These are phyloP conservation scores for Oryza glumipatula DNA, from an alignment of 176 grass and related monocot genomes.

Conservation along the genomic window DNA sequence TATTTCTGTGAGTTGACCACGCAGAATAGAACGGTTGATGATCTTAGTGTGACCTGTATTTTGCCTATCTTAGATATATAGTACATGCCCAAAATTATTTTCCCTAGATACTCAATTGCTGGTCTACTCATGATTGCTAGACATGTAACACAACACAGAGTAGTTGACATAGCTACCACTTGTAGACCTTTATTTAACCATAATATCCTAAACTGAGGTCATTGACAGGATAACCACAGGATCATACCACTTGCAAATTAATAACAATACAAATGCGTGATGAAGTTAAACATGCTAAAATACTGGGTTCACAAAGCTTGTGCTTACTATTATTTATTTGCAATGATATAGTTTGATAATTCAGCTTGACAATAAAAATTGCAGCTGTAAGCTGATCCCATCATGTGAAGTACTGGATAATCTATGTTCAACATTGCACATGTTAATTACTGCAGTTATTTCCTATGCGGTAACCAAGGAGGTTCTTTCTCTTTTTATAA, in stretches of 20 bases:
- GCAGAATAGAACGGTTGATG: background rate
- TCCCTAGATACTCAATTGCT: background rate
- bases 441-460: background rate
- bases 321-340: background rate
- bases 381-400: background rate
- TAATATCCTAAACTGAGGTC: background rate
- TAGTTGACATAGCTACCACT: conserved; percentile 12
- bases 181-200: background rate
- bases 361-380: background rate
- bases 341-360: background rate
- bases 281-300: background rate
- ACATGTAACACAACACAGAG: background rate
- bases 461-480: background rate
- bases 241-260: background rate
- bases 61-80: background rate
- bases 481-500: background rate
- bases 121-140: background rate
- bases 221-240: background rate
- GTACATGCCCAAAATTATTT: background rate
- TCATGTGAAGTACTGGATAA: background rate
- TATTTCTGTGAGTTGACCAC: background rate
- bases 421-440: background rate
- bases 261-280: background rate
- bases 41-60: background rate
- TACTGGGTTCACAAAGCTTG: background rate